Conservation (phyloP, 768 basidiomycete genomes). For the Galerina marginata region DNA sequence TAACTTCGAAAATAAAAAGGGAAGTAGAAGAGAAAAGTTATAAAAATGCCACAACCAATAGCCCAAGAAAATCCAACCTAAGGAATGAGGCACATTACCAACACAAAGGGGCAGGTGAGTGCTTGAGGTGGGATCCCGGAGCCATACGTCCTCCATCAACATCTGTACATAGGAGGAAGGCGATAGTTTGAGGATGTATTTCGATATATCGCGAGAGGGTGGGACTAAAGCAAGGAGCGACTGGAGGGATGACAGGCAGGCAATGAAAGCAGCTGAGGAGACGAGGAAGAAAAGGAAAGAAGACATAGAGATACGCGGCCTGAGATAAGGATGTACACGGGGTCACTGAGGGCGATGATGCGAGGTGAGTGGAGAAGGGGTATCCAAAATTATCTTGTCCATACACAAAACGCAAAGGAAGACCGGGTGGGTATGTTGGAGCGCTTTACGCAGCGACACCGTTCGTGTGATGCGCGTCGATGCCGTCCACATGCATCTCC, state of each 20-base stretch:
- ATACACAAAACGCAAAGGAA: conserved; percentile 16
- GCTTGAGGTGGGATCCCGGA: conserved; percentile 39
- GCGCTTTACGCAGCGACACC: conserved; percentile 30
- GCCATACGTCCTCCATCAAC: conserved; percentile 54
- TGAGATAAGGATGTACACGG: conserved; percentile 25
- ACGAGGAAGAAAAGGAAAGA: conserved; percentile 20
- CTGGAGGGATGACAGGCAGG: conserved; percentile 15
- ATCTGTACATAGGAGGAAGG: conserved; percentile 28
- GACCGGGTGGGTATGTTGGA: conserved; percentile 7
- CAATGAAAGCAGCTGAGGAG: conserved; percentile 4
- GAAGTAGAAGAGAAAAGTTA: conserved; percentile 38
- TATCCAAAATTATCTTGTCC: conserved; percentile 35
- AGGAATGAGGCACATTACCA: conserved; percentile 23
- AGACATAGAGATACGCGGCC: conserved; percentile 27
- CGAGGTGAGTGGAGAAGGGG: conserved; percentile 28
- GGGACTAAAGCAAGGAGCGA: conserved; percentile 33
- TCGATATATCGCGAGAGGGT: conserved; percentile 35
- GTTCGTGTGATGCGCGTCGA: conserved; percentile 33
- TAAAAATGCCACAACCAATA: conserved; percentile 69
- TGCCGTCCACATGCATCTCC: conserved; percentile 50
- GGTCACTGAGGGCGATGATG: conserved; percentile 12
- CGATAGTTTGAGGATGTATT: conserved; percentile 35
- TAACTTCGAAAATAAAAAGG: conserved; percentile 29
- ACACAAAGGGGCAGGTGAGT: conserved; percentile 19
- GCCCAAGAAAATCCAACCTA: conserved; percentile 51